phyloP scores from a whole-genome alignment of 768 basidiomycete species.

The Megacollybia marginata region DNA sequence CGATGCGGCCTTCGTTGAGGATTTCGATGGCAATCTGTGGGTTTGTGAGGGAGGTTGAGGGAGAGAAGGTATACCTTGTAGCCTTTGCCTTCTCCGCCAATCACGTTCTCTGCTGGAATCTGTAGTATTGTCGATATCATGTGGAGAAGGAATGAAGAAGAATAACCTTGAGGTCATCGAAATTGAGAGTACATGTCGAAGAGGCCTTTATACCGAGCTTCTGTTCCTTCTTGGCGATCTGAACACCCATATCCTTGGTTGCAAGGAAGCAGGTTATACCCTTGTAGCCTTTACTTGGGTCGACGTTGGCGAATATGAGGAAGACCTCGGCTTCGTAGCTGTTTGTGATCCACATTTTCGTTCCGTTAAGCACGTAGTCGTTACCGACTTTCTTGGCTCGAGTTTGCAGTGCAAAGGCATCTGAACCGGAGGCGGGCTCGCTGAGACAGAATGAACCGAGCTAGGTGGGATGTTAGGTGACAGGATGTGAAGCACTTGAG shows the following conservation, averaged over 20 bases:
- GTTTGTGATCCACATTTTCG: conserved; percentile 99
- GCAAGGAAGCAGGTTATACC: conserved; percentile 98
- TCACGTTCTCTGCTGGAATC: conserved; percentile 74
- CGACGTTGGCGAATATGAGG: conserved; percentile 94
- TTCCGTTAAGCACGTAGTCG: conserved; percentile 86
- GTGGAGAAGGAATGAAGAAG: background rate
- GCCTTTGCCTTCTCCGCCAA: conserved; percentile 87
- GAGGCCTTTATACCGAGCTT: conserved; percentile 96
- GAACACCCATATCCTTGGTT: conserved; percentile 92
- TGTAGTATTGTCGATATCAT: background rate
- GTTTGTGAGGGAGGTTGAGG: background rate
- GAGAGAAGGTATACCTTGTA: conserved; percentile 55
- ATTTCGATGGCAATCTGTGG: conserved; percentile 88
- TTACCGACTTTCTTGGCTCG: conserved; percentile 84
- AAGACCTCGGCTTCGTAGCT: conserved; percentile 87
- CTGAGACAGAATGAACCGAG: conserved; percentile 95
- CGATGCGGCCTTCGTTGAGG: conserved; percentile 94
- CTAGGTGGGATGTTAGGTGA: conserved; percentile 68
- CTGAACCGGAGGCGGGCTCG: conserved; percentile 88
- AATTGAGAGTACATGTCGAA: conserved; percentile 89
- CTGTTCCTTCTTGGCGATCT: conserved; percentile 98
- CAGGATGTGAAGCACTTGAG: conserved; percentile 87
- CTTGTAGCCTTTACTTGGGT: conserved; percentile 94
- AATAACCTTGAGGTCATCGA: conserved; percentile 79
- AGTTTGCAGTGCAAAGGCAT: conserved; percentile 95